Evolutionary conservation across 1,284 basidiomycete species (phyloP), one percentile per base, ranked within the genome.

Genomic region (Calocybe gambosa): DNA sequence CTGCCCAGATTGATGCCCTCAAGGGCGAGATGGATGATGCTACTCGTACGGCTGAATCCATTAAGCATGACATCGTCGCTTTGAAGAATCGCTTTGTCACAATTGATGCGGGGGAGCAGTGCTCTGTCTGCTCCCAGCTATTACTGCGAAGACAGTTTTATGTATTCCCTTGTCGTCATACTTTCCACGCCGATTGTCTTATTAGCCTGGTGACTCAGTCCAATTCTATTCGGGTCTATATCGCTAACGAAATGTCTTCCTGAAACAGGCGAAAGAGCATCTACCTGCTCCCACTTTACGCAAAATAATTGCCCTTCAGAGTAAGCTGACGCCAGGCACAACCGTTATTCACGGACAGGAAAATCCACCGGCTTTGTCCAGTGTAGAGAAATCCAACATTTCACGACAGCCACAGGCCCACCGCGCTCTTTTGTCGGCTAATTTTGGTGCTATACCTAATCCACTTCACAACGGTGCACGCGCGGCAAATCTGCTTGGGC

Each of bases 21-120:
- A 96, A 95, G 67, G 78, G 70, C 39, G 95, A 98, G 59, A 99
- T 99, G 96, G 89, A 95, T 58, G 91, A 95, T 46, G 92, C 94
- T 8, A 95, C 93, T 7, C 77, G 76, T 42, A 93, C 86, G 34
- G 93, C 96, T 1, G 93, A 96, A 53, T 82, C 89, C 1, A 98
- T 99, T 70, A 93, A 93, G 68, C 75, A 84, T 47, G 95, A 99
- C 60, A 95, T 98, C 45, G 76, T 77, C 1, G 82, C 84, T 12
- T 72, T 99, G 47, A 82, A 85, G 61, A 86, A 85, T 54, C 84
- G 96, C n/a, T 97, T 97, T 62, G 82, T 99, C 40, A 93, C 92
- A 0, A 83, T 99, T 49, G 91, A 96, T 56, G 78, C 84, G 15
- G 82, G 80, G 50, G 94, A 98, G 57, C 80, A 81, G 55, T 99